Conservation (phyloP, 371 early-diverging fungal genomes). For the Zancudomyces culisetae region DNA sequence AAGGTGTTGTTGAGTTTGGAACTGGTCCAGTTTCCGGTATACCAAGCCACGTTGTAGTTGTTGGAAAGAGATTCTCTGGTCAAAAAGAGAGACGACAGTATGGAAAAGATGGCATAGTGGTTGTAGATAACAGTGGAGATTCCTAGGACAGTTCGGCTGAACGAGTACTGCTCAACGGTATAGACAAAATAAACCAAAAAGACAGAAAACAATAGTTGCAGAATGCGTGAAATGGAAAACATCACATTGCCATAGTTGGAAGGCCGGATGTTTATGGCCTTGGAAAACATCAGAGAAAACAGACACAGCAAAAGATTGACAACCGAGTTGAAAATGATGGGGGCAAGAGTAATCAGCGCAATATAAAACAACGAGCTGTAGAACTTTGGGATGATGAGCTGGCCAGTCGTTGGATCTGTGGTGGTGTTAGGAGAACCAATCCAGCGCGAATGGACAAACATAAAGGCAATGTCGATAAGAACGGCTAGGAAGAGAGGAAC, state of each 20-base stretch:
- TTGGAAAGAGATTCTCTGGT: constrained; percentile 66
- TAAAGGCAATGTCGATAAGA: constrained; percentile 38
- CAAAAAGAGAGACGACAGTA: constrained; percentile 44
- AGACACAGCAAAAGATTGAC: constrained; percentile 42
- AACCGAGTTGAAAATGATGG: constrained; percentile 49
- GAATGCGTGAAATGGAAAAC: constrained; percentile 43
- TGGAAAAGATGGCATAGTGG: constrained; percentile 52
- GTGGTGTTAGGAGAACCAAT: constrained; percentile 5
- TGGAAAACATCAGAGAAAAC: constrained; percentile 46
- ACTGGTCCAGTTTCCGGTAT: constrained; percentile 73
- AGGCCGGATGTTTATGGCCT: constrained; percentile 35
- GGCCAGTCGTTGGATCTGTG: constrained; percentile 5
- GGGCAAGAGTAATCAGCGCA: constrained; percentile 43
- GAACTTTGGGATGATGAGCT: too few relatives aligned
- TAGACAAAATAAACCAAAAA: constrained; percentile 40
- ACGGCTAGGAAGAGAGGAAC: constrained; percentile 45
- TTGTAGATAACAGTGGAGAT: constrained; percentile 39
- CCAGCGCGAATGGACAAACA: constrained; percentile 32
- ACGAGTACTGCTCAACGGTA: constrained; percentile 43
- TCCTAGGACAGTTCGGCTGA: constrained; percentile 40
- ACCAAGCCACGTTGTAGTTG: constrained; percentile 68
- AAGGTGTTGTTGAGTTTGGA: too few relatives aligned
- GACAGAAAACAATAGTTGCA: constrained; percentile 39
- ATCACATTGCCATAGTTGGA: constrained; percentile 47
- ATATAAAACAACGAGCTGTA: constrained; percentile 31